Conservation (phyloP, 1,284 basidiomycete genomes). For the Tilletia setariae region DNA sequence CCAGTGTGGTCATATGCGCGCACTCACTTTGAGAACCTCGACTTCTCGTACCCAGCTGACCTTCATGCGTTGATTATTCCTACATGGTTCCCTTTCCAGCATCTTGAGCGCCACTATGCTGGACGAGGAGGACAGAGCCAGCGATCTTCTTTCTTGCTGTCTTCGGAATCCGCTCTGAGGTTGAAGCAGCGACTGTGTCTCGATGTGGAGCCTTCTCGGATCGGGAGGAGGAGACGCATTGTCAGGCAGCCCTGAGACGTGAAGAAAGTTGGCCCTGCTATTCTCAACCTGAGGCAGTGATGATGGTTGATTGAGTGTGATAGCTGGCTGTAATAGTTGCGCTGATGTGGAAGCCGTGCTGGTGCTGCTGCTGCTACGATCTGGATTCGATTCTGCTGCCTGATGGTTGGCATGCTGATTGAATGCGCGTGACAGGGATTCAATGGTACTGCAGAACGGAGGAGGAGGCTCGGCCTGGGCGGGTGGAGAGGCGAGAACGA, state of each 20-base stretch:
- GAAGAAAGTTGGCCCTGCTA: no score
- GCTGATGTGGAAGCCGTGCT: background rate
- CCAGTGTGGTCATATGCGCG: background rate
- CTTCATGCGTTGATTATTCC: conserved; percentile 67
- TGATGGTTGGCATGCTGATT: background rate
- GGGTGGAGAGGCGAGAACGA: conserved; percentile 32
- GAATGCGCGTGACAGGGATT: background rate
- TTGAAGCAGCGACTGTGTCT: background rate
- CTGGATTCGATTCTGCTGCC: no score
- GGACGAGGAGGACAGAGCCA: conserved; percentile 27
- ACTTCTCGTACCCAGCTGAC: conserved; percentile 83
- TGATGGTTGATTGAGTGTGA: background rate
- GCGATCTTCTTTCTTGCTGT: background rate
- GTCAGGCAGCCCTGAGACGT: background rate
- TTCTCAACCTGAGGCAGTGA: background rate
- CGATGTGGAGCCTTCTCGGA: background rate
- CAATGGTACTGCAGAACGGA: conserved; percentile 18
- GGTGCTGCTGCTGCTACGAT: background rate
- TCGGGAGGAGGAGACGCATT: background rate
- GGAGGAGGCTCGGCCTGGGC: conserved; percentile 20
- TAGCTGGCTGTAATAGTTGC: background rate
- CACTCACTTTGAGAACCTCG: conserved; percentile 71
- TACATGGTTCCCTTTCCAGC: conserved; percentile 64
- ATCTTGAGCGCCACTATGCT: conserved; percentile 78
- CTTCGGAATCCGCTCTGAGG: background rate